phyloP scores from a whole-genome alignment of 768 basidiomycete genomes.

The Pleurotus sapidus region DNA sequence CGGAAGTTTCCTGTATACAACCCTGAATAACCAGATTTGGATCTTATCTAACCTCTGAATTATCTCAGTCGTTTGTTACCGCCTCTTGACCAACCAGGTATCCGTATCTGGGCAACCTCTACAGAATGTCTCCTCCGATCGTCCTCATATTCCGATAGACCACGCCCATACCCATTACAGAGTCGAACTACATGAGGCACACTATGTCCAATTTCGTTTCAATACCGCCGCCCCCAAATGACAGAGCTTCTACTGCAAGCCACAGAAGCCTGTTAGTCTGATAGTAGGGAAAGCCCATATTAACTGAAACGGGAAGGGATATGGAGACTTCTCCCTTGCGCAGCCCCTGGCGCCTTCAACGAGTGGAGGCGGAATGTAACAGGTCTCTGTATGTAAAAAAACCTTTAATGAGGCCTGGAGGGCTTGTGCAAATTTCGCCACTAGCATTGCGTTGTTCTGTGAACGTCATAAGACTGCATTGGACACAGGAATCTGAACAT shows the following conservation, averaged over 20 bases:
- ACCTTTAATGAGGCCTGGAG: too few relatives aligned
- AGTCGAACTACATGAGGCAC: not conserved
- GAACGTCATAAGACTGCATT: too few relatives aligned
- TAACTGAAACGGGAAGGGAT: not conserved
- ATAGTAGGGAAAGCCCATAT: not conserved
- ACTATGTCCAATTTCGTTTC: not conserved
- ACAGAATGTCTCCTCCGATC: too few relatives aligned
- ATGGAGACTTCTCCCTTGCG: too few relatives aligned
- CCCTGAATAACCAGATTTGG: not conserved
- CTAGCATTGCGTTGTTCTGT: too few relatives aligned
- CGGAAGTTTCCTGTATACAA: not conserved
- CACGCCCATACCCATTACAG: not conserved
- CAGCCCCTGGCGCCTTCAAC: too few relatives aligned
- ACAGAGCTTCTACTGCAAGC: not conserved
- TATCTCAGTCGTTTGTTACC: not conserved
- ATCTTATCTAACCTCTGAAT: not conserved
- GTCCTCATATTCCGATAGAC: not conserved
- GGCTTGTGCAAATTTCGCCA: too few relatives aligned
- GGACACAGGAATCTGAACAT: too few relatives aligned
- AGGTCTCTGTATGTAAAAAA: too few relatives aligned
- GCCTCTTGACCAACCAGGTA: too few relatives aligned
- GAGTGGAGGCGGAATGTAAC: too few relatives aligned
- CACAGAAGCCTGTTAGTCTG: not conserved
- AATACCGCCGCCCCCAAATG: not conserved
- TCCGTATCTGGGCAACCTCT: too few relatives aligned